phyloP scores from a whole-genome alignment of 345 rosid genomes.

The Hibiscus trionum region DNA sequence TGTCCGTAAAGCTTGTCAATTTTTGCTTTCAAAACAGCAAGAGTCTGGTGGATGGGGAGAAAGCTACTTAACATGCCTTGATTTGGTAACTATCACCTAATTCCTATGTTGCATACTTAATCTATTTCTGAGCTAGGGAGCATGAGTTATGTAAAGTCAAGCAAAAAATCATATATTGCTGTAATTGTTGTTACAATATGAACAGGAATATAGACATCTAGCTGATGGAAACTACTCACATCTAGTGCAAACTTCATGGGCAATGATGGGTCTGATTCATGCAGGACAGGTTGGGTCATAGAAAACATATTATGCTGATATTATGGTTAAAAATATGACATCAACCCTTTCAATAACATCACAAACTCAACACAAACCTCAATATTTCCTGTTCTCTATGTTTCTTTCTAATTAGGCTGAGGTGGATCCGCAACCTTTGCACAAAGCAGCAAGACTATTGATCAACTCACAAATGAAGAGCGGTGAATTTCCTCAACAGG shows the following conservation, averaged over 20 bases:
- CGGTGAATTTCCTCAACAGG: constrained; percentile 11
- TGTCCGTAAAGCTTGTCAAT: constrained; percentile 3
- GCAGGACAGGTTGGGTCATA: background rate
- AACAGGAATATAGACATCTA: constrained; percentile 7
- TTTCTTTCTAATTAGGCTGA: constrained; percentile 5
- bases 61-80: background rate
- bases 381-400: background rate
- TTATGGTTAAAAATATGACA: background rate
- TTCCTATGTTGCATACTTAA: background rate
- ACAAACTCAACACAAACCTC: background rate
- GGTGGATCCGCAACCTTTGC: background rate
- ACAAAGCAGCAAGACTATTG: constrained; percentile 11
- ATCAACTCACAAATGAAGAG: constrained; percentile 8
- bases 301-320: background rate
- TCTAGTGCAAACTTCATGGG: constrained; percentile 11
- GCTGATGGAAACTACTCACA: background rate
- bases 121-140: background rate
- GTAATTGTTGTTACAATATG: background rate
- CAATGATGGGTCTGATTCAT: constrained; percentile 10
- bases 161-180: background rate
- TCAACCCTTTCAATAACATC: background rate
- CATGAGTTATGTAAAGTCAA: background rate
- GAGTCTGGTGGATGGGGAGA: constrained; percentile 13
- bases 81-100: background rate
- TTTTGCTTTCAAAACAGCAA: background rate